These are phyloP conservation scores for Eucalyptus marginata DNA, from an alignment of 345 rosid species.

Conservation along the genomic window DNA sequence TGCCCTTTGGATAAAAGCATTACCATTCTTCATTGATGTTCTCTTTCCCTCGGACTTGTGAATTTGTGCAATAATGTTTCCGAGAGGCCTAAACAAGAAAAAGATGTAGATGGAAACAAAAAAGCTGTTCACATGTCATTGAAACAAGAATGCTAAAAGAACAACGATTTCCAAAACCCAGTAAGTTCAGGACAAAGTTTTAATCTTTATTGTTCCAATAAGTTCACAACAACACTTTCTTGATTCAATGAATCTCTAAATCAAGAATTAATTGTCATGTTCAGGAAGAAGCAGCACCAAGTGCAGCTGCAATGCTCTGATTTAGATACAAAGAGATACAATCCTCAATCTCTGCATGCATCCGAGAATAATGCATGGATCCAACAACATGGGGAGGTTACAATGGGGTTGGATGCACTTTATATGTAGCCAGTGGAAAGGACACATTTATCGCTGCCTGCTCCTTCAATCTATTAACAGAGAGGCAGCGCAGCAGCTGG, in stretches of 20 bases:
- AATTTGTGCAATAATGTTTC: slow-evolving; percentile 86
- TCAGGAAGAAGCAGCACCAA: neutral
- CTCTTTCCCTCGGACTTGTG: slow-evolving; percentile 42
- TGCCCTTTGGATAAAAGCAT: neutral
- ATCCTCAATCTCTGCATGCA: neutral
- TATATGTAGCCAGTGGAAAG: neutral
- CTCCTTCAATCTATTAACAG: neutral
- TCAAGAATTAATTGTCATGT: neutral
- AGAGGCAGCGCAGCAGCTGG: neutral
- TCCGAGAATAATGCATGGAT: neutral
- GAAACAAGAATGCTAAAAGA: neutral
- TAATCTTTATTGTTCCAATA: neutral
- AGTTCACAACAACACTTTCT: neutral
- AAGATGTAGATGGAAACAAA: neutral
- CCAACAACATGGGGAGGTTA: neutral
- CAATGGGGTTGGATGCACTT: neutral
- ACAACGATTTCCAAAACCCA: neutral
- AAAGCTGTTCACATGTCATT: neutral
- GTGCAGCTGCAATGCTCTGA: neutral
- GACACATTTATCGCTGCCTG: neutral
- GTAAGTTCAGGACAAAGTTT: neutral
- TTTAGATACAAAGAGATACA: neutral
- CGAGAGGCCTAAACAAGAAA: slow-evolving; percentile 62
- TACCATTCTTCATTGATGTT: slow-evolving; percentile 96
- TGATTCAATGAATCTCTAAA: neutral